Evolutionary conservation across 257 asterid genomes (phyloP).

Genomic region (Solanum bulbocastanum): DNA sequence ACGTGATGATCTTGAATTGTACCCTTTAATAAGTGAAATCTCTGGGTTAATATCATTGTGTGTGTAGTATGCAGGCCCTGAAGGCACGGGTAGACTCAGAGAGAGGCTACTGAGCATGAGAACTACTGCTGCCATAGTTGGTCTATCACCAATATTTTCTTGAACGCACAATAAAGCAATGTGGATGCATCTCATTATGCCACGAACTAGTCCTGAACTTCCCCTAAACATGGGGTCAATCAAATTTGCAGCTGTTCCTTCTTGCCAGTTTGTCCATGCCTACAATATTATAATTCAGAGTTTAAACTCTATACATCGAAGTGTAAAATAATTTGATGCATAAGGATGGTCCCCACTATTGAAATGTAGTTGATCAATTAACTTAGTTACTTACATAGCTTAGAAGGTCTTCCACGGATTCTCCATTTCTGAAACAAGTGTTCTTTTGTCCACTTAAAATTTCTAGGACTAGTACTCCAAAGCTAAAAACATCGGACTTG

Average conservation of each 20-base stretch:
- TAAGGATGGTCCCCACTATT: neutral
- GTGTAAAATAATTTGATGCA: too few relatives aligned
- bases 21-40: neutral
- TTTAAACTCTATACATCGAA: too few relatives aligned
- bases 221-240: constrained; percentile 1
- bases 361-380: neutral
- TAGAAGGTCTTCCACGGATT: neutral
- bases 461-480: constrained; percentile 15
- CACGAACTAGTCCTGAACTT: neutral
- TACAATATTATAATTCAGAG: neutral
- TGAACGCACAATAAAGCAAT: constrained; percentile 21
- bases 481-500: constrained; percentile 11
- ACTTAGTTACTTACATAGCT: constrained; percentile 4
- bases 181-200: constrained; percentile 12
- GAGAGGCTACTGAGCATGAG: neutral
- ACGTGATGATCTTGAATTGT: neutral
- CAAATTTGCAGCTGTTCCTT: neutral
- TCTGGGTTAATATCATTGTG: neutral
- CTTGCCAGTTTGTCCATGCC: constrained; percentile 19
- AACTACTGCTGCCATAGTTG: neutral
- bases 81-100: neutral
- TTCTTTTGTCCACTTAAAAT: constrained; percentile 10
- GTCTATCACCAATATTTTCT: neutral
- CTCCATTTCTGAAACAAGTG: neutral
- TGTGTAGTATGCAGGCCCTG: neutral